Conservation (phyloP, 2,329 filamentous ascomycete genomes). For the Claviceps monticola region DNA sequence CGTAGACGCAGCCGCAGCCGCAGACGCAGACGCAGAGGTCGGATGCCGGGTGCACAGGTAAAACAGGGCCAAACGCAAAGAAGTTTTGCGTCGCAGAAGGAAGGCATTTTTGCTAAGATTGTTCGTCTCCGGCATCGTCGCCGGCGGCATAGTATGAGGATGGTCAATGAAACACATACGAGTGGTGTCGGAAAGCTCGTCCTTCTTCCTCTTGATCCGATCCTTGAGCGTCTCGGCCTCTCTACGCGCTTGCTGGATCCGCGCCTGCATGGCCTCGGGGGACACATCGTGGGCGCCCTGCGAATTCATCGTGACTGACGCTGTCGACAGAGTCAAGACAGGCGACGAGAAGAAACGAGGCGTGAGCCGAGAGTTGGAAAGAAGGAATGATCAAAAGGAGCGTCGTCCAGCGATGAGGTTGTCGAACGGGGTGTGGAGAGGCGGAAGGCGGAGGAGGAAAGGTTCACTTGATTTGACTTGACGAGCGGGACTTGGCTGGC, state of each 20-base stretch:
- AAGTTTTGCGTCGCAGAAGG: neutral
- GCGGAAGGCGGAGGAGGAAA: constrained; percentile 16
- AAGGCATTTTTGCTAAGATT: neutral
- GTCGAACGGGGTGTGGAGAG: constrained; percentile 18
- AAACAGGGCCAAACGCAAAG: neutral
- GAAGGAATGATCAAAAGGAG: constrained; percentile 7
- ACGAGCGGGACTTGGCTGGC: neutral
- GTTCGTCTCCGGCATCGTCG: neutral
- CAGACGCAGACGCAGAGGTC: too few relatives aligned
- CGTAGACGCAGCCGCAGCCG: too few relatives aligned
- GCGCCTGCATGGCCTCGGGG: constrained; percentile 77
- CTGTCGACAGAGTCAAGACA: constrained; percentile 5
- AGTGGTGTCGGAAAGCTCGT: constrained; percentile 95
- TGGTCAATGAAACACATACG: constrained; percentile 49
- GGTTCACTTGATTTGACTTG: neutral
- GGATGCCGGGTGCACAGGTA: neutral
- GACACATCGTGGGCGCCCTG: constrained; percentile 49
- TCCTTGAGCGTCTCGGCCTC: constrained; percentile 97
- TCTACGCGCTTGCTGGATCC: constrained; percentile 81
- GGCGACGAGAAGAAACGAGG: neutral
- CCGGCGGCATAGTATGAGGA: neutral
- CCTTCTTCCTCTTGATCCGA: constrained; percentile 99
- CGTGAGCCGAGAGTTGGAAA: neutral
- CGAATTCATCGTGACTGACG: constrained; percentile 35
- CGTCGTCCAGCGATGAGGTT: constrained; percentile 16